Base-by-base conservation (phyloP, 305 asterid genomes). In the Ruellia speciosa region DNA sequence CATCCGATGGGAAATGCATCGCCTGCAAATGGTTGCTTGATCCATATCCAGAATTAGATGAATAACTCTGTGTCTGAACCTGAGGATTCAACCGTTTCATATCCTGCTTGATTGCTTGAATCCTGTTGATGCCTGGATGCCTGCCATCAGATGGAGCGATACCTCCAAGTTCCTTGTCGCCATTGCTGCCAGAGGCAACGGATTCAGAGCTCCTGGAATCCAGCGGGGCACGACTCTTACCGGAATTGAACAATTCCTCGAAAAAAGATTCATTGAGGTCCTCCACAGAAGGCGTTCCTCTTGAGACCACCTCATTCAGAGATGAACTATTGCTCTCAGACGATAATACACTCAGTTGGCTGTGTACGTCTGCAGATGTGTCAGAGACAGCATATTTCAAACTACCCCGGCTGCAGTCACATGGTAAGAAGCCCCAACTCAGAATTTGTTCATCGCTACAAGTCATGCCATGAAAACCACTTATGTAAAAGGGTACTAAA, bases 371-470 rank as follows among this genome's bases (percentile, higher is more conserved):
- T 1, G 11, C 17, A 13, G 49, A 60, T 4, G 19, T 11, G 11
- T 72, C 77, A 12, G 77, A 70, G 62, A 28, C 57, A n/a, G 73
- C 19, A 58, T 70, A 67, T 65, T 64, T 72, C 75, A 72, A 70
- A 50, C 81, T 78, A 62, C 66, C 75, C 58, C 49, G 76, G 5
- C 81, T 78, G 70, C 33, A n/a, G n/a, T n/a, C n/a, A n/a, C n/a
- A n/a, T n/a, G n/a, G n/a, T n/a, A 59, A 53, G 35, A 53, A 41
- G 46, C 15, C 14, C 34, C 0, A 43, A 19, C 47, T 24, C n/a
- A 4, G 45, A 53, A 49, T 63, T 54, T 46, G 52, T 18, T 55
- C 45, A 39, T 9, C 45, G 13, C 45, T 12, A 39, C 31, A 4
- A 24, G 31, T 7, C 45, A 39, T 7, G 5, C 10, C 45, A 39